Evolutionary conservation across 2,329 filamentous ascomycete species (phyloP).

Genomic region (Nannizziopsis barbatae): DNA sequence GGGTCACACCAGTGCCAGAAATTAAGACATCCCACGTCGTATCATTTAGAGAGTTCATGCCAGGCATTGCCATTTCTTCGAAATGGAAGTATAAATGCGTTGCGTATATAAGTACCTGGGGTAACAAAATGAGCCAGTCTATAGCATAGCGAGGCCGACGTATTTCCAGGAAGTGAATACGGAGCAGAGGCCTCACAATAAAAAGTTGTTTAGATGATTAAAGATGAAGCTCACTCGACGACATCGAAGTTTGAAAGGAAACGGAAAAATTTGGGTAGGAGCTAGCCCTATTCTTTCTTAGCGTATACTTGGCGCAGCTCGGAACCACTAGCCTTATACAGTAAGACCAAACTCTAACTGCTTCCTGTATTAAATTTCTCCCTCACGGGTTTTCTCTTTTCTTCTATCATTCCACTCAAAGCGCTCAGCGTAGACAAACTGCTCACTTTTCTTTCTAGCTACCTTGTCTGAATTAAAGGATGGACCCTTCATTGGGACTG

Average conservation of each 20-base stretch:
- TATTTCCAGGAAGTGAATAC: not conserved
- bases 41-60: slow-evolving; percentile 64
- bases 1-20: slow-evolving; percentile 63
- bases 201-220: not conserved
- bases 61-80: slow-evolving; percentile 6
- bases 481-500: slow-evolving; percentile 45
- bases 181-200: not conserved
- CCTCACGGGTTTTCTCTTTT: slow-evolving; percentile 1
- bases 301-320: no score
- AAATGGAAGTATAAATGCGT: not conserved
- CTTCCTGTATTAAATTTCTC: not conserved
- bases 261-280: no score
- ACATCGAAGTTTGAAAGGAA: no score
- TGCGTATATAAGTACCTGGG: not conserved
- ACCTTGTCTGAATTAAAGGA: slow-evolving; percentile 25
- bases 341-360: not conserved
- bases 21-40: slow-evolving; percentile 71
- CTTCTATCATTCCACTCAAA: slow-evolving; percentile 28
- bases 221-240: no score
- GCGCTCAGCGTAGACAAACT: slow-evolving; percentile 33
- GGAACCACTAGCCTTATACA: no score
- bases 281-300: no score
- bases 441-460: slow-evolving; percentile 23
- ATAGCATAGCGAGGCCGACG: not conserved
- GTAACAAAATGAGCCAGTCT: not conserved